Evolutionary conservation across 495 filamentous ascomycete species (phyloP), one percentile per base, ranked within the genome.

Genomic region (Trichoderma erinaceum): DNA sequence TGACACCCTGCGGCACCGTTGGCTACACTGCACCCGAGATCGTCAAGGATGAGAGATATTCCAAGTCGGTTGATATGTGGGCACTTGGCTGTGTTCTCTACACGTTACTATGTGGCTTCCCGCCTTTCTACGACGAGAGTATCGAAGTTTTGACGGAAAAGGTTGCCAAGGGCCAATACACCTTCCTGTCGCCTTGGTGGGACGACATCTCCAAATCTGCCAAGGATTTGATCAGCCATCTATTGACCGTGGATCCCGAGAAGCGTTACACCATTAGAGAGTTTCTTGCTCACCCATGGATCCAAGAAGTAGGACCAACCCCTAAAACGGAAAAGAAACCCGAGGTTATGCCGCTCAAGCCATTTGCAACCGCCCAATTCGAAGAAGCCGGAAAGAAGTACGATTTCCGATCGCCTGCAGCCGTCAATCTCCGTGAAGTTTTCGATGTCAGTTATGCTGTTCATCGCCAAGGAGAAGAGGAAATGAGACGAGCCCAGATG

Each of bases 41-140:
- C 65, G 95, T 99, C 66, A 98, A 98, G 78, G 95, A 99, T 78
- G 95, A 99, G 76, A 87, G 94, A 46, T 99, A 99, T 74, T 98
- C 95, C 8, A 99, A 98, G 82, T 93, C 92, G 72, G 95, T 99
- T 50, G 95, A 99, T 71, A 99, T 99, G 95, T 99, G 95, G 95
- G 95, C 95, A 15, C 78, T 99, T 46, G 95, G 95, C 13, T 99
- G 95, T 78, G 95, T 99, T 10, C 85, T 99, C 21, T 99, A 99
- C 78, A 99, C 95, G 0, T 81, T 99, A 5, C 87, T 99, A 29
- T 99, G 95, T 73, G 95, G 95, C 41, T 99, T 99, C 80, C 95
- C 95, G 18, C 95, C 95, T 5, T 99, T 99, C 79, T 99, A 99
- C 79, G 95, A 99, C 73, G 95, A 99, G 77, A 96, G 91, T 72